A percentile compares a stretch with the other conserved stretches of the same genome.
phyloP scores from a whole-genome alignment of 2,329 filamentous ascomycete species.

The Verticillium dahliae region DNA sequence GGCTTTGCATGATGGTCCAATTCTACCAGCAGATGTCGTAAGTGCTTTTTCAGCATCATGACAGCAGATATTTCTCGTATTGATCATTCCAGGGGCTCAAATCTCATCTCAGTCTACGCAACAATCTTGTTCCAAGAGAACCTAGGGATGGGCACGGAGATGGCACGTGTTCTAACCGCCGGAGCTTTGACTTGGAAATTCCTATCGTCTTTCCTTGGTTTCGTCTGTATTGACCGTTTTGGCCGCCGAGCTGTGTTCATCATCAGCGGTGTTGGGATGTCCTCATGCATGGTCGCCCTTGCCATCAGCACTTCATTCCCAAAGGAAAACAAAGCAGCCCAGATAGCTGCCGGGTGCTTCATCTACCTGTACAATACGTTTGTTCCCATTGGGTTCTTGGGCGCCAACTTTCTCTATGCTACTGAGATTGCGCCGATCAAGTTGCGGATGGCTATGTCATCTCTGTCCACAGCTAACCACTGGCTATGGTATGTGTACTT shows the following conservation, averaged over 20 bases:
- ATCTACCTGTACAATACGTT: slow-evolving; percentile 56
- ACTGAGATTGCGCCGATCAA: slow-evolving; percentile 49
- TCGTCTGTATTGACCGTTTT: slow-evolving; percentile 43
- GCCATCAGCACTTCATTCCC: slow-evolving; percentile 44
- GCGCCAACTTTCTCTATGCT: slow-evolving; percentile 54
- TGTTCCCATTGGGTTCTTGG: slow-evolving; percentile 52
- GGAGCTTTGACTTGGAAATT: slow-evolving; percentile 52
- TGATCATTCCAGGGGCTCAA: slow-evolving; percentile 28
- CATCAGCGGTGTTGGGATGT: slow-evolving; percentile 44
- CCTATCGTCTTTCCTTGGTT: slow-evolving; percentile 40
- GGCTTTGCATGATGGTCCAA: slow-evolving; percentile 22
- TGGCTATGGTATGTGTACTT: slow-evolving; percentile 35
- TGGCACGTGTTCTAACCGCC: slow-evolving; percentile 33
- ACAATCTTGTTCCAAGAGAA: slow-evolving; percentile 33
- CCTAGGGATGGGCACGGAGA: slow-evolving; percentile 28
- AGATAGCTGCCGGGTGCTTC: slow-evolving; percentile 47
- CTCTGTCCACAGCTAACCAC: slow-evolving; percentile 47
- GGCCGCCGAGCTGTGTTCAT: slow-evolving; percentile 45
- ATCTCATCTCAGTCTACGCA: slow-evolving; percentile 40
- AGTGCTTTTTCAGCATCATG: not conserved
- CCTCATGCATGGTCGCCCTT: slow-evolving; percentile 45
- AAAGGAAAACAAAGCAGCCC: slow-evolving; percentile 33
- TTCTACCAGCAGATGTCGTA: slow-evolving; percentile 20
- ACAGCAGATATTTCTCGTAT: not conserved
- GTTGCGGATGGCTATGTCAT: slow-evolving; percentile 46